phyloP scores from a whole-genome alignment of 805 yeast genomes.

The Pichia nanzhaoensis region DNA sequence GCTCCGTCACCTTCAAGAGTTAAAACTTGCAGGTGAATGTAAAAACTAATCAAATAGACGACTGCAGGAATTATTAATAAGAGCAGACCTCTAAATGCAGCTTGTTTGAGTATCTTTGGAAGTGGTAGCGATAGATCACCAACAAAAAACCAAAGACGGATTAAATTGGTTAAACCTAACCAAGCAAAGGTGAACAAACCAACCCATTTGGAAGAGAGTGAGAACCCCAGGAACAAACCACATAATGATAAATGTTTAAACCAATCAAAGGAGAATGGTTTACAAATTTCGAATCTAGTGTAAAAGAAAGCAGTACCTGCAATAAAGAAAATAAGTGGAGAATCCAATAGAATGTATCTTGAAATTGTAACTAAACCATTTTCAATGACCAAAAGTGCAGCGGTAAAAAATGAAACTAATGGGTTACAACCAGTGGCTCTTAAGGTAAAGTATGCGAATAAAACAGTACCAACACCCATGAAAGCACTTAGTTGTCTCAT shows the following conservation, averaged over 20 bases:
- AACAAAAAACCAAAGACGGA: conserved; percentile 62
- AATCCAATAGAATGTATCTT: conserved; percentile 66
- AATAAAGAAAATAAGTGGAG: conserved; percentile 71
- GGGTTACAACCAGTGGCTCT: conserved; percentile 68
- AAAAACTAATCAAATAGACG: conserved; percentile 53
- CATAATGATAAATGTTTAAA: conserved; percentile 54
- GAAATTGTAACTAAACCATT: conserved; percentile 66
- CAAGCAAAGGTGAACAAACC: conserved; percentile 76
- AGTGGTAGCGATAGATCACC: conserved; percentile 60
- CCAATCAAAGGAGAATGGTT: conserved; percentile 55
- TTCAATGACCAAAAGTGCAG: conserved; percentile 54
- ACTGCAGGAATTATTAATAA: conserved; percentile 53
- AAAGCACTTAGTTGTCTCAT: conserved; percentile 69
- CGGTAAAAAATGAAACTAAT: conserved; percentile 49
- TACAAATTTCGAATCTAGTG: conserved; percentile 58
- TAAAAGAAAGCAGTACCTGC: conserved; percentile 61
- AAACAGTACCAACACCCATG: conserved; percentile 61
- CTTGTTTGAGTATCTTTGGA: conserved; percentile 38
- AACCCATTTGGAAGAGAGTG: conserved; percentile 76
- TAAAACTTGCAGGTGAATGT: conserved; percentile 55
- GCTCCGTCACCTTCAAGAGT: conserved; percentile 62
- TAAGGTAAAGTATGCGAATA: conserved; percentile 60
- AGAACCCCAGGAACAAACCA: conserved; percentile 65
- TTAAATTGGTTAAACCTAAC: conserved; percentile 57
- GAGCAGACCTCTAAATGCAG: conserved; percentile 43